phyloP scores from a whole-genome alignment of 2,329 filamentous ascomycete species.

The Trichoderma atroviride region DNA sequence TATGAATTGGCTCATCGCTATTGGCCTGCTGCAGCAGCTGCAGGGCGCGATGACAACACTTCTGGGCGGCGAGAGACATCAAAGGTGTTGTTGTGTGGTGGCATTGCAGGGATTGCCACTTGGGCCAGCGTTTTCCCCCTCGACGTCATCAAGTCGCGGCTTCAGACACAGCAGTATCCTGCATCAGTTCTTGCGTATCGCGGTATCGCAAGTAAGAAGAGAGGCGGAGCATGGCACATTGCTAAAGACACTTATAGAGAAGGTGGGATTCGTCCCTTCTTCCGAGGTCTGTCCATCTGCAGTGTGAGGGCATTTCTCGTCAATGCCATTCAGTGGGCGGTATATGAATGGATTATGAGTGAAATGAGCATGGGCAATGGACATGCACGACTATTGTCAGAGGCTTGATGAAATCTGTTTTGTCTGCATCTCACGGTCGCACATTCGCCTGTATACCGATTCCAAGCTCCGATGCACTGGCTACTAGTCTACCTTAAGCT shows the following conservation, averaged over 20 bases:
- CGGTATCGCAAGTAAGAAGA: conserved; percentile 31
- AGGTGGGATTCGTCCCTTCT: conserved; percentile 67
- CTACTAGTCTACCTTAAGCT: not conserved
- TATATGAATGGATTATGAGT: conserved; percentile 86
- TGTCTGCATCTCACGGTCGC: not conserved
- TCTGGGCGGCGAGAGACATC: conserved; percentile 51
- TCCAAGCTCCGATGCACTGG: not conserved
- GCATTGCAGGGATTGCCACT: conserved; percentile 81
- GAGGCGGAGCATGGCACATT: conserved; percentile 62
- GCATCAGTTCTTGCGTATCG: not conserved
- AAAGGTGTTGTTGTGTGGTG: conserved; percentile 79
- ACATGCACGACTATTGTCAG: not conserved
- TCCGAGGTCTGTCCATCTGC: conserved; percentile 76
- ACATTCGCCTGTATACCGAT: not conserved
- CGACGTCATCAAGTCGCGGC: conserved; percentile 87
- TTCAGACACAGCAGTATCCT: conserved; percentile 69
- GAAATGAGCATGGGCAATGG: conserved; percentile 45
- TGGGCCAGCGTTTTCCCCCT: conserved; percentile 91
- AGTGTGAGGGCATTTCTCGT: conserved; percentile 86
- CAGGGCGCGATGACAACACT: conserved; percentile 28
- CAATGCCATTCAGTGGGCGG: conserved; percentile 90
- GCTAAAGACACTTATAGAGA: conserved; percentile 66
- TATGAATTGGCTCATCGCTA: conserved; percentile 75
- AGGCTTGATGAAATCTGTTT: not conserved
- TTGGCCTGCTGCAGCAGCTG: conserved; percentile 46